These are phyloP conservation scores for Lepidopterella palustris DNA, from an alignment of 495 filamentous ascomycete genomes.

Conservation along the genomic window DNA sequence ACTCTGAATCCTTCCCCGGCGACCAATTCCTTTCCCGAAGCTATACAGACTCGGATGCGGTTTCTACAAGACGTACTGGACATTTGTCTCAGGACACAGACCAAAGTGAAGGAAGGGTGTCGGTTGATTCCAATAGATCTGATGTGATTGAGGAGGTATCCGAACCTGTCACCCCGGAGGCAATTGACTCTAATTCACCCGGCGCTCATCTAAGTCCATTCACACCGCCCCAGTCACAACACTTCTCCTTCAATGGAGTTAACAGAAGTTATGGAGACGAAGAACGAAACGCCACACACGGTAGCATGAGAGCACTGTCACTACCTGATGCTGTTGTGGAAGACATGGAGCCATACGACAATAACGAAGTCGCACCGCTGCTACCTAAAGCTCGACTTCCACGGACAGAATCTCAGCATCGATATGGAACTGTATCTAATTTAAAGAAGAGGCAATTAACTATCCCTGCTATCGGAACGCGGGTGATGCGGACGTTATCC, in stretches of 20 bases:
- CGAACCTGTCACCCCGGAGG: conserved; percentile 51
- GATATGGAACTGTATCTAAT: background rate
- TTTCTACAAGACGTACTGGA: conserved; percentile 15
- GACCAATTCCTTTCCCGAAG: conserved; percentile 13
- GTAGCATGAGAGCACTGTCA: background rate
- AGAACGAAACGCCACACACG: too few species aligned
- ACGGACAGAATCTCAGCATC: background rate
- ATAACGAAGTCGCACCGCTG: conserved; percentile 43
- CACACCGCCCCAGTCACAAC: conserved; percentile 15
- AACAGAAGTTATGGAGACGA: background rate
- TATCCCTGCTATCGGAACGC: background rate
- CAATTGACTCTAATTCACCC: conserved; percentile 28
- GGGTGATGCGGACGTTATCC: conserved; percentile 5
- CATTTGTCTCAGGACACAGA: conserved; percentile 11
- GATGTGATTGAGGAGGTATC: conserved; percentile 55
- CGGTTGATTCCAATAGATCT: conserved; percentile 28
- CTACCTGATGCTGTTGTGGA: conserved; percentile 21
- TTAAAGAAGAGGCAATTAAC: background rate
- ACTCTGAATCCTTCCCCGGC: conserved; percentile 33
- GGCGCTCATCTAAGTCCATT: background rate
- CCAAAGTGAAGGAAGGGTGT: conserved; percentile 4
- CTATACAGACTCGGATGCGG: conserved; percentile 18
- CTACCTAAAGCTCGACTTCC: conserved; percentile 39
- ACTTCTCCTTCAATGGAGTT: background rate
- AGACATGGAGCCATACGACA: conserved; percentile 12